Conservation (phyloP, 2,329 filamentous ascomycete genomes). For the Endothia cerciana region DNA sequence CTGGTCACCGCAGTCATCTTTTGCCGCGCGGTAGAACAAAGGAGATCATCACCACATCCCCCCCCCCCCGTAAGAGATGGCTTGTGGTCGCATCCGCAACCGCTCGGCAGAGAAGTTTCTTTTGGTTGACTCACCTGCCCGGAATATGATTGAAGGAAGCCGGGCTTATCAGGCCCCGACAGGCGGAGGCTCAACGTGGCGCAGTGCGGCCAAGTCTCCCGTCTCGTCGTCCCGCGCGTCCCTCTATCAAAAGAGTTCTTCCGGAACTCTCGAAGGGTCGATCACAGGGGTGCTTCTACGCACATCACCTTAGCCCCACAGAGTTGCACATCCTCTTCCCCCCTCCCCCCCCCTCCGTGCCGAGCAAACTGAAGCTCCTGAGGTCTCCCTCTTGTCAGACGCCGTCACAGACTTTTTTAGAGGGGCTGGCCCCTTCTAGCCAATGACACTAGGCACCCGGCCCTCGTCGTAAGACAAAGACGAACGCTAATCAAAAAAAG, state of each 20-base stretch:
- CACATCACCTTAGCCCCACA: neutral
- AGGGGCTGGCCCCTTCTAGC: neutral
- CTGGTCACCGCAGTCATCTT: neutral
- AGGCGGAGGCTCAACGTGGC: neutral
- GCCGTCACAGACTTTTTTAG: too few relatives aligned
- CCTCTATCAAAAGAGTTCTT: too few relatives aligned
- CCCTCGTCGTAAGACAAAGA: neutral
- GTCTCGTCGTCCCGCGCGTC: too few relatives aligned
- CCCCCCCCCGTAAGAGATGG: neutral
- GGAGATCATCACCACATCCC: too few relatives aligned
- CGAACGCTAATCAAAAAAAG: neutral
- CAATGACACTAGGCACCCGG: neutral
- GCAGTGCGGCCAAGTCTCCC: neutral
- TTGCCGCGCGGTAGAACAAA: slow-evolving; percentile 1
- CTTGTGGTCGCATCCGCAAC: neutral
- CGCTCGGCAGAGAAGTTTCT: neutral
- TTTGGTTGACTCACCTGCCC: slow-evolving; percentile 6
- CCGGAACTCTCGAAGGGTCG: too few relatives aligned
- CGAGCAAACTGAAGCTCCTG: neutral
- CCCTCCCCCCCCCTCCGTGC: neutral
- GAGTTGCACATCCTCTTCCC: neutral
- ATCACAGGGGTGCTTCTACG: too few relatives aligned
- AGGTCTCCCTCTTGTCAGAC: too few relatives aligned
- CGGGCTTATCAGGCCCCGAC: neutral
- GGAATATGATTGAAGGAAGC: neutral